Evolutionary conservation across 306 rosid genomes (phyloP).

Genomic region (Castanea crenata): DNA sequence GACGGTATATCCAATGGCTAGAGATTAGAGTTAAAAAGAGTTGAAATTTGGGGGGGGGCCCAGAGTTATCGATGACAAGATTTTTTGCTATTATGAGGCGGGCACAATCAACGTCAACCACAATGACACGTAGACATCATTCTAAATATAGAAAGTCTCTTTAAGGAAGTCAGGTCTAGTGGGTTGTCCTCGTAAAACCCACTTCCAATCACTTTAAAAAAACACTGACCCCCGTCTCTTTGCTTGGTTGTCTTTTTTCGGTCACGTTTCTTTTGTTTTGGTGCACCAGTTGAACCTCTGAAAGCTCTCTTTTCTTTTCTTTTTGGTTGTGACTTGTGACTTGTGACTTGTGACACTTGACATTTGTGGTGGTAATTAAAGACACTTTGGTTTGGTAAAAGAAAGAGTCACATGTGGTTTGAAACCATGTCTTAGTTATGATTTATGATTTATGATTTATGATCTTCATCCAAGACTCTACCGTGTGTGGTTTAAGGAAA

Average conservation of each 20-base stretch:
- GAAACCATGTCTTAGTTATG: neutral
- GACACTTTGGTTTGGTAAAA: neutral
- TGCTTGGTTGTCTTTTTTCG: neutral
- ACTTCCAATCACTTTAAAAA: neutral
- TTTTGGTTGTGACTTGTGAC: neutral
- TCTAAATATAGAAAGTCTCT: constrained; percentile 37
- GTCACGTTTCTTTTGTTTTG: neutral
- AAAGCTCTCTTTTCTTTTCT: neutral
- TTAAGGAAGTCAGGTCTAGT: constrained; percentile 51
- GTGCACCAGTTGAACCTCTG: neutral
- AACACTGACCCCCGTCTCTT: neutral
- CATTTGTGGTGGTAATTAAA: neutral
- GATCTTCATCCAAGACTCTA: neutral
- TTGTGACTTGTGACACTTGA: no score
- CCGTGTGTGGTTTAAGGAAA: neutral
- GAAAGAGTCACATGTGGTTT: neutral
- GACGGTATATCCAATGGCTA: constrained; percentile 15
- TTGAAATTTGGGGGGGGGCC: constrained; percentile 33
- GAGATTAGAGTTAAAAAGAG: neutral
- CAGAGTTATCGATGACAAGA: constrained; percentile 35
- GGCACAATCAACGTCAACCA: constrained; percentile 55
- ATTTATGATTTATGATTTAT: no score
- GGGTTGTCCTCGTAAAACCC: neutral
- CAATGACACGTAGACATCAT: constrained; percentile 49
- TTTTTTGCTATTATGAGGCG: constrained; percentile 32